Evolutionary conservation across 768 basidiomycete genomes (phyloP), one percentile per base, ranked within the genome.

Genomic region (Kwoniella bestiolae): DNA sequence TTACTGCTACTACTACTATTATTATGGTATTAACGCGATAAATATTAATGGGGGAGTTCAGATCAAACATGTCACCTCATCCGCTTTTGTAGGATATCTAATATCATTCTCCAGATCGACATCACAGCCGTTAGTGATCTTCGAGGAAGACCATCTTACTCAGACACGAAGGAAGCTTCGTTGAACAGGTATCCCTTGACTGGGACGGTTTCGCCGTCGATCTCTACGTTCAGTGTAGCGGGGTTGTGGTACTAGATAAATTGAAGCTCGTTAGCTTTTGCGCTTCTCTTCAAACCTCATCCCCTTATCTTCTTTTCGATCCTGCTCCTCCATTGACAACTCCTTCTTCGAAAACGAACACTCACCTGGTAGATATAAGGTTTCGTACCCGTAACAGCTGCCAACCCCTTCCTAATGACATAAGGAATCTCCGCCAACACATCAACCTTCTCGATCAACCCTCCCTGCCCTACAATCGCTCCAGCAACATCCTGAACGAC

Each of bases 371-470:
- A 96, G 79, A 95, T 90, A 80, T 88, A 94, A 0, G 93, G 95
- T 80, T 94, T 94, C 23, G 91, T 92, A 44, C 92, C 91, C 41
- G 94, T 88, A 38, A 93, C 93, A 74, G 95, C 95, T 76, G 89
- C 92, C 70, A 99, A 88, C 67, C 93, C 89, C 81, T 93, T 87
- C 84, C 93, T 92, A 79, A 99, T 83, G 60, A 95, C 88, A 66
- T 89, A 88, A 11, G 96, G 96, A 69, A 96, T 91, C 83, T 99
- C 94, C 5, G 91, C 94, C 8, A 99, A 86, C 2, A 98, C 88
- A 75, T 99, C 94, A 28, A 98, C 91, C 69, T 79, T 79, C 66
- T 81, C 78, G 12, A 79, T 77, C 65, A 81, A 67, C 26, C 81
- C 81, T 25, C 74, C 79, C 60, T 83, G 80, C 28, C 86, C 82